These are phyloP conservation scores for Bipolaris bicolor DNA, from an alignment of 2,329 filamentous ascomycete genomes.

Conservation along the genomic window DNA sequence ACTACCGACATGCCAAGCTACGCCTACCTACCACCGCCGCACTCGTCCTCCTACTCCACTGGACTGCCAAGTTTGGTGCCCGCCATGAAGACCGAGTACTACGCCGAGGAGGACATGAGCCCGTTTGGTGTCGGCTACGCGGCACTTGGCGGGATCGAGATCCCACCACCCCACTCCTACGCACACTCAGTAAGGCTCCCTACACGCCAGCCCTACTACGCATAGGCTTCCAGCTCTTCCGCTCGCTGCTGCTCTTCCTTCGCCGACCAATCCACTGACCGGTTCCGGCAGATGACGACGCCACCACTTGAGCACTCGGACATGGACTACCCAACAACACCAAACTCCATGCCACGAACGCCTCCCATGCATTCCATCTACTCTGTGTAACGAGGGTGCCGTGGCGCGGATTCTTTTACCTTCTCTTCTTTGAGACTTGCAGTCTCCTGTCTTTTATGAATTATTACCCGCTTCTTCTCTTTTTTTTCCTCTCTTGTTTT, in stretches of 20 bases:
- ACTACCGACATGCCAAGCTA: slow-evolving; percentile 55
- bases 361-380: slow-evolving; percentile 57
- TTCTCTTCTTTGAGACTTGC: slow-evolving; percentile 21
- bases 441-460: slow-evolving; percentile 34
- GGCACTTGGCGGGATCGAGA: slow-evolving; percentile 68
- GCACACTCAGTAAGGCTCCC: slow-evolving; percentile 72
- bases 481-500: slow-evolving; percentile 32
- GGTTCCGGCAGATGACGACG: slow-evolving; percentile 61
- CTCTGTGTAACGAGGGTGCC: slow-evolving; percentile 26
- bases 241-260: slow-evolving; percentile 25
- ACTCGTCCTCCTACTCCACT: slow-evolving; percentile 55
- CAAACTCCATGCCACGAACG: slow-evolving; percentile 74
- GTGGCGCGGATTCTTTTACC: slow-evolving; percentile 8
- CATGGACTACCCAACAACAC: slow-evolving; percentile 65
- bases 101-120: slow-evolving; percentile 64
- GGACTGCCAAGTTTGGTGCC: slow-evolving; percentile 66
- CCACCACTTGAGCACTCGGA: slow-evolving; percentile 74
- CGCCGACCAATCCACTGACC: slow-evolving; percentile 46
- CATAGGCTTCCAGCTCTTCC: slow-evolving; percentile 40
- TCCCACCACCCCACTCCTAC: slow-evolving; percentile 66
- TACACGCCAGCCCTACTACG: slow-evolving; percentile 48
- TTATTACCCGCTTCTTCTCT: slow-evolving; percentile 1
- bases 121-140: slow-evolving; percentile 73
- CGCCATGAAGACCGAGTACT: slow-evolving; percentile 71
- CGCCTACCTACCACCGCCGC: slow-evolving; percentile 61